Base-by-base conservation (phyloP, 768 basidiomycete species). In the Neoboletus brunneissimus region DNA sequence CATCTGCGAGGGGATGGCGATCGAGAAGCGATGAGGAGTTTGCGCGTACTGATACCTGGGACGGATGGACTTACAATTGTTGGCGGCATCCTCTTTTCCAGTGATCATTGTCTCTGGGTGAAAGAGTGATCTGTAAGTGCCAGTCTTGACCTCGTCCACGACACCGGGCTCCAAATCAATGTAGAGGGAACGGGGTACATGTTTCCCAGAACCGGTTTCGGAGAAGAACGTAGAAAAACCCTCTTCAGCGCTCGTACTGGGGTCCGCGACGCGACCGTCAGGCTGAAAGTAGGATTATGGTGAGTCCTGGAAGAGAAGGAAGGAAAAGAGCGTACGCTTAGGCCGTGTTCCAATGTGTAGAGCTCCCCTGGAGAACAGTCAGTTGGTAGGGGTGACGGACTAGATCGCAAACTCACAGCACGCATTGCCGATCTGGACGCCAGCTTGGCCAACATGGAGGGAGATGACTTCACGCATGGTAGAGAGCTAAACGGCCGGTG, bases 191-290 rank as follows among this genome's bases (percentile, higher is more conserved):
- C 96, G 87, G 23, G 97, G 97, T 46, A 97, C 96, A 73, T 94
- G 86, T 80, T 97, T 97, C 61, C 94, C 94, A 45, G 89, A 85
- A 65, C 90, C 89, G 48, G 89, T 90, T 76, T 91, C 96, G 40
- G 92, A 94, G 80, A 98, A 99, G 84, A 99, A 98, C 44, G 96
- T 98, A 48, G 90, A 91, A 79, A 98, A 97, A 47, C 97, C 96
- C 64, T 81, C 83, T 70, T 97, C 91, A 60, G 77, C 81, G 61
- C 72, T 76, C 10, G 48, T 23, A 37, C 31, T 29, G n/a, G 87
- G 83, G 62, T 81, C 81, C 55, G 79, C 72, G 61, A 95, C 80
- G 67, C 94, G 92, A 72, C 95, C 95, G 72, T 97, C 95, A 53
- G 94, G 89, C 95, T 97, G 66, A 34, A 57, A 54, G 40, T 18